A percentile compares a stretch with the other conserved stretches of the same genome.
phyloP scores from a whole-genome alignment of 768 basidiomycete species.

The Solioccasus polychromus region DNA sequence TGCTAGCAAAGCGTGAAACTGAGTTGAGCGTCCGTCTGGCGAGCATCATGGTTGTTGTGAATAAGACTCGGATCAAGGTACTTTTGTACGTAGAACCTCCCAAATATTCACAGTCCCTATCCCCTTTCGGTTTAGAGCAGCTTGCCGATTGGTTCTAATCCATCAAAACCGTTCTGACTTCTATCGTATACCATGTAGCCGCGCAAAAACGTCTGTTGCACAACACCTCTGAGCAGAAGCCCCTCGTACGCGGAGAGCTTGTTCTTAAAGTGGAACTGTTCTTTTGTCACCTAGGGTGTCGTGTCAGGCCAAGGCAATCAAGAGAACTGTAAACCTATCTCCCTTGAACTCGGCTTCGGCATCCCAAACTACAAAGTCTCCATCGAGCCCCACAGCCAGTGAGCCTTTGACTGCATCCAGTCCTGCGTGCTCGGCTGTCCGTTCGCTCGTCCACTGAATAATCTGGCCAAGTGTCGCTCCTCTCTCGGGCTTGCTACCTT shows the following conservation, averaged over 20 bases:
- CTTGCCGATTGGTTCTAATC: constrained; percentile 34
- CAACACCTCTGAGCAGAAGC: constrained; percentile 62
- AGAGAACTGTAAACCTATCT: constrained; percentile 2
- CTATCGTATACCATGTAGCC: constrained; percentile 65
- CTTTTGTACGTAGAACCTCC: too few relatives aligned
- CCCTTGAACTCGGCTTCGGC: constrained; percentile 47
- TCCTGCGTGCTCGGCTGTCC: constrained; percentile 79
- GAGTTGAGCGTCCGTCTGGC: constrained; percentile 6
- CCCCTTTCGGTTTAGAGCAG: constrained; percentile 26
- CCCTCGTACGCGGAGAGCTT: constrained; percentile 91
- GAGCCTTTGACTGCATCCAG: constrained; percentile 68
- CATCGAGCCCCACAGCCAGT: constrained; percentile 73
- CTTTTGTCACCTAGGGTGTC: constrained; percentile 61
- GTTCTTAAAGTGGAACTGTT: constrained; percentile 84
- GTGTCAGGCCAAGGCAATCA: constrained; percentile 6
- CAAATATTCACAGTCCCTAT: too few relatives aligned
- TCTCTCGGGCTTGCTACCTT: constrained; percentile 51
- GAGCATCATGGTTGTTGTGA: too few relatives aligned
- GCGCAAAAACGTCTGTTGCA: constrained; percentile 76
- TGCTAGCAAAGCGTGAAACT: not conserved
- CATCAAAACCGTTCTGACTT: constrained; percentile 34
- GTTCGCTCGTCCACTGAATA: constrained; percentile 70
- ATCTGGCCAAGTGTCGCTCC: constrained; percentile 59
- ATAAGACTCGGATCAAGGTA: too few relatives aligned
- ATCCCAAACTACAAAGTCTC: constrained; percentile 86